phyloP scores from a whole-genome alignment of 163 green algal species.

The Coccomyxa subellipsoidea region DNA sequence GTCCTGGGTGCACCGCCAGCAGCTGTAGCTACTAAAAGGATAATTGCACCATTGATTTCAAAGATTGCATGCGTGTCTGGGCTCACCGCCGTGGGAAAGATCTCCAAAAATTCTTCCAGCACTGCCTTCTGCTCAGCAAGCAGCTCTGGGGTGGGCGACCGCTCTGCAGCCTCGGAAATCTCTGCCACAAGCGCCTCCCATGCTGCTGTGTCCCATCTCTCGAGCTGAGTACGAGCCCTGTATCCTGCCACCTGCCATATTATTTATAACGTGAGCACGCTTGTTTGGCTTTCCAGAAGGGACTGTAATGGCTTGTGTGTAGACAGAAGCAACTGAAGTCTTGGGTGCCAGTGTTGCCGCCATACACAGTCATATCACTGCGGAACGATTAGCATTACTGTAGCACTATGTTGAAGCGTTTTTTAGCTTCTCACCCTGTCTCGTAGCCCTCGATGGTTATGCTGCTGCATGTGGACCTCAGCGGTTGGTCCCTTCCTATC shows the following conservation, averaged over 20 bases:
- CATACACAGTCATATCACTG: no score
- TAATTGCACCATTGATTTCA: not conserved
- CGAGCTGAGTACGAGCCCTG: not conserved
- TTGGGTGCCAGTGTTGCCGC: no score
- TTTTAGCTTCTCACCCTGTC: not conserved
- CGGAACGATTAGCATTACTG: no score
- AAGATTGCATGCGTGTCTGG: slow-evolving; percentile 4
- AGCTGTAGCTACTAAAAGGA: not conserved
- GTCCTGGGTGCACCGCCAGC: no score
- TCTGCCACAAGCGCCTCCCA: slow-evolving; percentile 39
- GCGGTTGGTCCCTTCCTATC: no score
- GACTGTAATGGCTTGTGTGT: no score
- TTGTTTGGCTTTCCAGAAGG: no score
- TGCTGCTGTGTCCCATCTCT: slow-evolving; percentile 25
- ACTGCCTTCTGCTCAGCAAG: slow-evolving; percentile 9
- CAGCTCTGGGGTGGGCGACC: not conserved
- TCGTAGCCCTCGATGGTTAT: not conserved
- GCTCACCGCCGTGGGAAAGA: slow-evolving; percentile 30
- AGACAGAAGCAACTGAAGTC: no score
- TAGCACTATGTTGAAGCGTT: no score
- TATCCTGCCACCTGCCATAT: not conserved
- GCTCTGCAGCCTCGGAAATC: not conserved
- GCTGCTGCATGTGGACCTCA: not conserved
- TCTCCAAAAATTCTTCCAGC: not conserved
- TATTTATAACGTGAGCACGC: not conserved